These are phyloP conservation scores for Backusella mclennaniae DNA, from an alignment of 192 early-diverging fungal species.

Conservation along the genomic window DNA sequence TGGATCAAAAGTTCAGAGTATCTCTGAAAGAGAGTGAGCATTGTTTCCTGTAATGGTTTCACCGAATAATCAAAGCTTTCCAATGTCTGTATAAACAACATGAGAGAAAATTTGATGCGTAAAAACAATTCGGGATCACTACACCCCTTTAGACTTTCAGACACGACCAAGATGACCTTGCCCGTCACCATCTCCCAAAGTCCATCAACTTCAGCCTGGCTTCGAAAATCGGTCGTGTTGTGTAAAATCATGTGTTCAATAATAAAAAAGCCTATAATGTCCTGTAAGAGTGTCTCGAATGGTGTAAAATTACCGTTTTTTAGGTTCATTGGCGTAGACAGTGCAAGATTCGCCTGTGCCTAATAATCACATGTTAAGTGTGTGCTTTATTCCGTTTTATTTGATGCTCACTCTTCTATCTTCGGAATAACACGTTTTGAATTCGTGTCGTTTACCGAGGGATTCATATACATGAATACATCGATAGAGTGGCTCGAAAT, in stretches of 20 bases:
- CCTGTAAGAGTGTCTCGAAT: slow-evolving; percentile 77
- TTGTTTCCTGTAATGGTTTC: slow-evolving; percentile 62
- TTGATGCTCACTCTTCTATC: slow-evolving; percentile 63
- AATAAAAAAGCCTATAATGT: slow-evolving; percentile 95
- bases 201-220: slow-evolving; percentile 77
- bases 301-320: slow-evolving; percentile 60
- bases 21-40: slow-evolving; percentile 74
- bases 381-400: too few species aligned
- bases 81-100: slow-evolving; percentile 89
- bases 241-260: slow-evolving; percentile 88
- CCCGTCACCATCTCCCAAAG: slow-evolving; percentile 87
- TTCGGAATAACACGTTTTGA: slow-evolving; percentile 86
- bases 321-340: slow-evolving; percentile 71
- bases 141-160: slow-evolving; percentile 77
- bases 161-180: slow-evolving; percentile 80
- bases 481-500: slow-evolving; percentile 94
- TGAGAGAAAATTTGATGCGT: slow-evolving; percentile 70
- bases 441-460: slow-evolving; percentile 82
- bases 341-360: slow-evolving; percentile 85
- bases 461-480: slow-evolving; percentile 96
- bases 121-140: slow-evolving; percentile 78
- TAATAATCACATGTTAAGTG: slow-evolving; percentile 12
- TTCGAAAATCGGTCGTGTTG: slow-evolving; percentile 88
- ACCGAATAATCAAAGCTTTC: slow-evolving; percentile 83
- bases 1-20: slow-evolving; percentile 77